phyloP scores from a whole-genome alignment of 768 basidiomycete genomes.

The Agaricus subrufescens region DNA sequence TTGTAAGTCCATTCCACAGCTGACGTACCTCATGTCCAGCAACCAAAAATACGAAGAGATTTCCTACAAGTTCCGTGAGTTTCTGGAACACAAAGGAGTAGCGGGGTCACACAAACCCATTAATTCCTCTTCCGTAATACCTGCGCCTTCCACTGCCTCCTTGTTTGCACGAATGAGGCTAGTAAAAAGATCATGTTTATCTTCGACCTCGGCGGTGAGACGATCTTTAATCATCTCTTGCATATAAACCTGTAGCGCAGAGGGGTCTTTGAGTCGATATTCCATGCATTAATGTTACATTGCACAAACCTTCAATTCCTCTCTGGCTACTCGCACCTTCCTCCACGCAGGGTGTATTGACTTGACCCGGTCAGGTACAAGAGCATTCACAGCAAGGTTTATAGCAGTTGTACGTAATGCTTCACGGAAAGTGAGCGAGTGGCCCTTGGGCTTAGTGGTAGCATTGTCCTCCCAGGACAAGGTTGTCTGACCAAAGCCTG shows the following conservation, averaged over 20 bases:
- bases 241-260: slow-evolving; percentile 32
- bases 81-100: background rate
- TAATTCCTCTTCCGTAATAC: slow-evolving; percentile 39
- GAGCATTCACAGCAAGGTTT: slow-evolving; percentile 30
- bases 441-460: slow-evolving; percentile 30
- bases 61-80: slow-evolving; percentile 22
- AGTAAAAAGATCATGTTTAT: slow-evolving; percentile 47
- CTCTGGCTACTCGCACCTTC: slow-evolving; percentile 30
- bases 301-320: slow-evolving; percentile 36
- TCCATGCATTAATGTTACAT: background rate
- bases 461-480: slow-evolving; percentile 42
- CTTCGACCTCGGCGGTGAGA: slow-evolving; percentile 27
- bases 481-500: slow-evolving; percentile 45
- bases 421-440: slow-evolving; percentile 44
- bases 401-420: slow-evolving; percentile 40
- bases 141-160: slow-evolving; percentile 26
- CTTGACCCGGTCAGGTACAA: slow-evolving; percentile 36
- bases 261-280: background rate
- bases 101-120: slow-evolving; percentile 21
- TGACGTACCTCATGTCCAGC: slow-evolving; percentile 53
- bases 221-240: slow-evolving; percentile 49
- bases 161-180: slow-evolving; percentile 48
- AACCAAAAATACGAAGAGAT: slow-evolving; percentile 49
- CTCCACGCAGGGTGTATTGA: slow-evolving; percentile 20
- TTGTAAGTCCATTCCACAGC: background rate